Percentiles rank a stretch among this genome's conserved stretches.
phyloP scores from a whole-genome alignment of 2,329 filamentous ascomycete species.

The Ascochyta pisi region DNA sequence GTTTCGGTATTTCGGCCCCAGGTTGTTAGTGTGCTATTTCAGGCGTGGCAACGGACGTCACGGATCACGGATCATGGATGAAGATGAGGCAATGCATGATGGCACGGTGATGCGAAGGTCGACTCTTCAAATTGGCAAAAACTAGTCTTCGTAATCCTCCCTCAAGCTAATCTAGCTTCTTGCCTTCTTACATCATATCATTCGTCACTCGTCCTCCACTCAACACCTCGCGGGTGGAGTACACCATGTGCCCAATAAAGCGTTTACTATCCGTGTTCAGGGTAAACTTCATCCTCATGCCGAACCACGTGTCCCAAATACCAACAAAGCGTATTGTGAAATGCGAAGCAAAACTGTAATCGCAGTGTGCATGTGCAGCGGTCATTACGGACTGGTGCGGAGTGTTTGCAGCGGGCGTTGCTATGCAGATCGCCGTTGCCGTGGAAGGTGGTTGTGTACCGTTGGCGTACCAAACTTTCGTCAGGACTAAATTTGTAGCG shows the following conservation, averaged over 20 bases:
- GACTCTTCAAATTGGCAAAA: conserved; percentile 16
- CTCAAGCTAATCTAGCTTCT: conserved; percentile 7
- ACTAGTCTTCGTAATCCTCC: not conserved
- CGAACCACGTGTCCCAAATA: conserved; percentile 22
- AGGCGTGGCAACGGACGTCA: conserved; percentile 23
- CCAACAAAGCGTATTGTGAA: conserved; percentile 34
- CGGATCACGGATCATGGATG: conserved; percentile 7
- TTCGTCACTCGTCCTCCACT: conserved; percentile 21
- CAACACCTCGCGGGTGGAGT: conserved; percentile 36
- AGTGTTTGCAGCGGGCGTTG: conserved; percentile 32
- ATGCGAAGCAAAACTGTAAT: conserved; percentile 27
- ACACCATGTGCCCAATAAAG: conserved; percentile 15
- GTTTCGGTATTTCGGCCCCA: not conserved
- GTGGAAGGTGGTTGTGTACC: conserved; percentile 8
- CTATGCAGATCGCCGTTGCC: conserved; percentile 17
- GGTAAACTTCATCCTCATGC: conserved; percentile 17
- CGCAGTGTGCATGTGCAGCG: conserved; percentile 21
- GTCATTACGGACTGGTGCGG: conserved; percentile 24
- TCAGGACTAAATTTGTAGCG: conserved; percentile 3
- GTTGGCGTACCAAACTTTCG: conserved; percentile 14
- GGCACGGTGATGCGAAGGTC: conserved; percentile 22
- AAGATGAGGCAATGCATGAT: conserved; percentile 12
- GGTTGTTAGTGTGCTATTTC: conserved; percentile 1
- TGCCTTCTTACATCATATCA: conserved; percentile 14
- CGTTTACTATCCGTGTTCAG: conserved; percentile 17